phyloP scores from a whole-genome alignment of 2,329 filamentous ascomycete species.

The Ophiocordyceps robertsii region DNA sequence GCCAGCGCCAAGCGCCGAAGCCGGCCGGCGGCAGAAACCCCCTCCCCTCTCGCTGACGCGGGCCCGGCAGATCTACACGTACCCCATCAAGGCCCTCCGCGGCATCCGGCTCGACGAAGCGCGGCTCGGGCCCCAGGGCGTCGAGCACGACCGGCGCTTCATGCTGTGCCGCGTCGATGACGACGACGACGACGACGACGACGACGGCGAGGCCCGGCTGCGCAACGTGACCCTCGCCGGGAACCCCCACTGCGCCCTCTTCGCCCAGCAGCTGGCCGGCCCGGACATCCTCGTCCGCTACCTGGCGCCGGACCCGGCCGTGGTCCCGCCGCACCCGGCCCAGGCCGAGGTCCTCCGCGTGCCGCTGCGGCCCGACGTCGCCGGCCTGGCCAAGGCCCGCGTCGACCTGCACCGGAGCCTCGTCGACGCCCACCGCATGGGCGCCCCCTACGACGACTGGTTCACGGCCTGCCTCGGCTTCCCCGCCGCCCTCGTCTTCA shows the following conservation, averaged over 20 bases:
- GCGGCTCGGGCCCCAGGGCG: constrained; percentile 45
- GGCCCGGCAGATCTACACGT: constrained; percentile 42
- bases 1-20: too few relatives aligned
- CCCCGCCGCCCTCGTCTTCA: constrained; percentile 45
- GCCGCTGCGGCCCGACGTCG: constrained; percentile 39
- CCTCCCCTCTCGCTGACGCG: not conserved
- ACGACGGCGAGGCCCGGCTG: constrained; percentile 20
- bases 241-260: constrained; percentile 49
- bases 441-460: constrained; percentile 44
- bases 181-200: constrained; percentile 21
- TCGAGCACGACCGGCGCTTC: constrained; percentile 54
- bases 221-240: constrained; percentile 46
- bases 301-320: constrained; percentile 20
- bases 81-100: constrained; percentile 63
- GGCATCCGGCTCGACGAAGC: constrained; percentile 40
- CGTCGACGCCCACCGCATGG: constrained; percentile 50
- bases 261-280: constrained; percentile 40
- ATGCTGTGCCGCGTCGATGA: constrained; percentile 49
- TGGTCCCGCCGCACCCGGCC: constrained; percentile 22
- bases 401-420: constrained; percentile 47
- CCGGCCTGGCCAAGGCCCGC: constrained; percentile 29
- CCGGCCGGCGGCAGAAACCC: not conserved
- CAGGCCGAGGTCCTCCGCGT: constrained; percentile 33
- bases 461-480: constrained; percentile 56
- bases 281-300: constrained; percentile 30